Conservation (phyloP, 2,329 filamentous ascomycete genomes). For the Arthroderma sp. region DNA sequence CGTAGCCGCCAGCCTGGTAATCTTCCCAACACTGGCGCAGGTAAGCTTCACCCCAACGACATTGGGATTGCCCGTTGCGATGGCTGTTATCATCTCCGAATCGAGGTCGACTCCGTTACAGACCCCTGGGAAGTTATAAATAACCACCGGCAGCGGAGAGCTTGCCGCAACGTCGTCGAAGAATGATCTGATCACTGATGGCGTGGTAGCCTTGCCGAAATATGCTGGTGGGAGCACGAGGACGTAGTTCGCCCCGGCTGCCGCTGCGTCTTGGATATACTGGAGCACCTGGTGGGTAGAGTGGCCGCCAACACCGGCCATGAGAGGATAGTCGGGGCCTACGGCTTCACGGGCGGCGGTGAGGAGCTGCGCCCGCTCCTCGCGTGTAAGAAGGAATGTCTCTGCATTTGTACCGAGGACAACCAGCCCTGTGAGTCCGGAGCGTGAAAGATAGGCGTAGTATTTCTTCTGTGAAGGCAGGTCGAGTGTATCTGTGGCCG, state of each 20-base stretch:
- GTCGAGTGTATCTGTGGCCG: constrained; percentile 38
- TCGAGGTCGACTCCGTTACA: constrained; percentile 58
- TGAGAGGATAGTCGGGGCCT: constrained; percentile 44
- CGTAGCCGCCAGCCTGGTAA: constrained; percentile 43
- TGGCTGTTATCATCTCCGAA: constrained; percentile 46
- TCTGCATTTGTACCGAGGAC: constrained; percentile 47
- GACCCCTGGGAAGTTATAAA: constrained; percentile 59
- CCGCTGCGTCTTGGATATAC: constrained; percentile 46
- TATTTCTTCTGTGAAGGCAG: constrained; percentile 40
- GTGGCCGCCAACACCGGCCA: constrained; percentile 53
- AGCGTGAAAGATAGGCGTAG: constrained; percentile 40
- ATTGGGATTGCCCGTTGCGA: constrained; percentile 40
- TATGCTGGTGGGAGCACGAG: constrained; percentile 53
- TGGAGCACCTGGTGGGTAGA: constrained; percentile 53
- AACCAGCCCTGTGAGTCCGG: constrained; percentile 42
- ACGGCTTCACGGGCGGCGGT: constrained; percentile 44
- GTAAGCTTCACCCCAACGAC: constrained; percentile 56
- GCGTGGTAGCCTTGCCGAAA: constrained; percentile 51
- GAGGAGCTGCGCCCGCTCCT: constrained; percentile 48
- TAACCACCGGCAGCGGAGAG: constrained; percentile 45
- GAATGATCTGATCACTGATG: constrained; percentile 47
- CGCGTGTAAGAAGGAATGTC: constrained; percentile 46
- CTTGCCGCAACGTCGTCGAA: constrained; percentile 45
- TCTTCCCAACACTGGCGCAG: constrained; percentile 51
- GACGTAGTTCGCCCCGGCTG: constrained; percentile 50